A percentile compares a stretch with the other conserved stretches of the same genome.
Conservation (phyloP, 2,329 filamentous ascomycete genomes). For the Podosphaera aphanis region DNA sequence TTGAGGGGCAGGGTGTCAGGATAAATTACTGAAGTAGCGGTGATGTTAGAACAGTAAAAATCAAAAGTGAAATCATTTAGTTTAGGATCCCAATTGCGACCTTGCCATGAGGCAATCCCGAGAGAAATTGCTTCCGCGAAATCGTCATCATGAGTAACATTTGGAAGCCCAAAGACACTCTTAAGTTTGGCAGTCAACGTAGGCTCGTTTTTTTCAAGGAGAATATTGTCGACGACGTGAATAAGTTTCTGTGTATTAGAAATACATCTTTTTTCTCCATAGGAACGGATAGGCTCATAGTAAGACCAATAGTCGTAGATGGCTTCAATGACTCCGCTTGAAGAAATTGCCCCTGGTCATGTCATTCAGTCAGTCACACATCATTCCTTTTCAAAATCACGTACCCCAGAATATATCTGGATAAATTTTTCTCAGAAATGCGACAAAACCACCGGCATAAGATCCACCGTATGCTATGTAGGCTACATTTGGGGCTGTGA, state of each 20-base stretch:
- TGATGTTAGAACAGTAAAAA: slow-evolving; percentile 32
- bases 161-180: slow-evolving; percentile 25
- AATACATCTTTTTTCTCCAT: slow-evolving; percentile 38
- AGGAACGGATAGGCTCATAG: slow-evolving; percentile 31
- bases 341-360: slow-evolving; percentile 37
- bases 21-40: slow-evolving; percentile 21
- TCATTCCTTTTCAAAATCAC: neutral
- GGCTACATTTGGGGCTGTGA: slow-evolving; percentile 40
- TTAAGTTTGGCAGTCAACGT: slow-evolving; percentile 24
- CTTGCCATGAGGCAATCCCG: slow-evolving; percentile 28
- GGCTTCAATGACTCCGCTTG: slow-evolving; percentile 55
- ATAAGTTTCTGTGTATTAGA: slow-evolving; percentile 35
- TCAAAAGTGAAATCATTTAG: slow-evolving; percentile 25
- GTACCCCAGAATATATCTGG: slow-evolving; percentile 52
- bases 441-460: slow-evolving; percentile 60
- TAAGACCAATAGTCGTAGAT: slow-evolving; percentile 56
- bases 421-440: slow-evolving; percentile 53
- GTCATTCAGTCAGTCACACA: slow-evolving; percentile 1
- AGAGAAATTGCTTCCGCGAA: slow-evolving; percentile 24
- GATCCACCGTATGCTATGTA: slow-evolving; percentile 69
- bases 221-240: slow-evolving; percentile 33
- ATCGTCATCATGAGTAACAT: slow-evolving; percentile 22
- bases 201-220: slow-evolving; percentile 23
- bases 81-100: slow-evolving; percentile 34
- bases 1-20: slow-evolving; percentile 45